Base-by-base conservation (phyloP, 306 rosid genomes). In the Pyrus betulifolia region DNA sequence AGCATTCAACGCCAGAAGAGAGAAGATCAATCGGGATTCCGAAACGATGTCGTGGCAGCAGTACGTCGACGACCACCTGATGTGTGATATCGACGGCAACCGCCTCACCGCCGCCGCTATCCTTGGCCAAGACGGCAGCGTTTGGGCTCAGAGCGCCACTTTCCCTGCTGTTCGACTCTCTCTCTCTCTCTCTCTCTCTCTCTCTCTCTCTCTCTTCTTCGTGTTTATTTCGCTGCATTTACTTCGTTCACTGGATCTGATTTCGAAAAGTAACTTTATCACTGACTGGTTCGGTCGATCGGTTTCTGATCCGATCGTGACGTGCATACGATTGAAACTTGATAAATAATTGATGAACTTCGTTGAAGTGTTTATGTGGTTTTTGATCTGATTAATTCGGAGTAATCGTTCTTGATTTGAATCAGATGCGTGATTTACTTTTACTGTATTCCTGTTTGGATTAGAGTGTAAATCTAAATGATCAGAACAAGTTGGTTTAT, bases 21-120 rank as follows among this genome's bases (percentile, higher is more conserved):
- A 35, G 18, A 66, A 35, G 58, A 23, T 22, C n/a, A 52, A 51
- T 31, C 17, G 31, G 65, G 33, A 21, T 21, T 15, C 3, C 44
- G 2, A 45, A 74, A 28, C 78, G 82, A 90, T 90, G 96, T 90
- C 96, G 88, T 90, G 96, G 96, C 91, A 90, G 77, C 25, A 87
- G n/a, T 90, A 90, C 54, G 92, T 90, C 2, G 96, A 90, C 62
- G 96, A 90, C 3, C 96, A 90, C 79, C 88, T 90, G 78, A 74
- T 90, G 74, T 90, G 96, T 72, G 92, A 90, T 0, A 86, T 88
- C 25, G 96, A 90, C 11, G 89, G 93, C 10, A 85, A 88, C 55
- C 68, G 52, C 63, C 91, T 90, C 78, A 45, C 64, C 18, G 71
- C 89, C 45, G 91, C 96, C 0, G 96, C 96, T 28, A 90, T 90